Evolutionary conservation across 768 basidiomycete species (phyloP).

Genomic region (Rhizopogon vesiculosus): DNA sequence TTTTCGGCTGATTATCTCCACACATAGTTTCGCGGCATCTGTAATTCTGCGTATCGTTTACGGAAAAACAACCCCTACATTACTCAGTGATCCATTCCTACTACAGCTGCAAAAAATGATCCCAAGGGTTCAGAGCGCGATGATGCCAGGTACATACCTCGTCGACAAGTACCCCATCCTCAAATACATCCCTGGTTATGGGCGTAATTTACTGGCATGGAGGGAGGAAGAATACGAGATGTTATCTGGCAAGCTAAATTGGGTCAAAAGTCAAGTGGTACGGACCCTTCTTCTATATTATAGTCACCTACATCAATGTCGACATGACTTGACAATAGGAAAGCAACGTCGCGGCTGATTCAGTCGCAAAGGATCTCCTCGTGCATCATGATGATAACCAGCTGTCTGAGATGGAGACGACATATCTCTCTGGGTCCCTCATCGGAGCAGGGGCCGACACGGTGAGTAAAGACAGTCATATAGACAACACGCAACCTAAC

Average conservation of each 20-base stretch:
- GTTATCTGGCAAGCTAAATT: constrained; percentile 42
- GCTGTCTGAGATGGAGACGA: constrained; percentile 46
- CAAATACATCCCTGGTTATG: constrained; percentile 56
- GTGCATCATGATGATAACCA: constrained; percentile 41
- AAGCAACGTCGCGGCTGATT: constrained; percentile 9
- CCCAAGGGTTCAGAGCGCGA: constrained; percentile 23
- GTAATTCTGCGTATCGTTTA: constrained; percentile 24
- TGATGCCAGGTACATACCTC: constrained; percentile 27
- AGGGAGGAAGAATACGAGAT: constrained; percentile 48
- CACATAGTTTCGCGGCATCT: constrained; percentile 20
- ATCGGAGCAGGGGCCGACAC: constrained; percentile 64
- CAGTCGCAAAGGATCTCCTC: constrained; percentile 52
- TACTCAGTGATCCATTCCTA: constrained; percentile 15
- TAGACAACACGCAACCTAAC: background rate
- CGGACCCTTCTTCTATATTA: background rate
- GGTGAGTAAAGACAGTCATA: constrained; percentile 9
- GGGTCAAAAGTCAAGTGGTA: constrained; percentile 42
- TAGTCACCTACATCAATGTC: constrained; percentile 21
- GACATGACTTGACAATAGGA: constrained; percentile 2
- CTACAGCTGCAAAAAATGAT: constrained; percentile 25
- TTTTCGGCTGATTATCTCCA: background rate
- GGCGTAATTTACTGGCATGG: constrained; percentile 47
- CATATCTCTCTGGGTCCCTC: constrained; percentile 57
- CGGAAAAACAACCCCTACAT: constrained; percentile 17
- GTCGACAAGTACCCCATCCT: constrained; percentile 34